phyloP scores from a whole-genome alignment of 2,329 filamentous ascomycete genomes.

The Pleoardoris graminearum region DNA sequence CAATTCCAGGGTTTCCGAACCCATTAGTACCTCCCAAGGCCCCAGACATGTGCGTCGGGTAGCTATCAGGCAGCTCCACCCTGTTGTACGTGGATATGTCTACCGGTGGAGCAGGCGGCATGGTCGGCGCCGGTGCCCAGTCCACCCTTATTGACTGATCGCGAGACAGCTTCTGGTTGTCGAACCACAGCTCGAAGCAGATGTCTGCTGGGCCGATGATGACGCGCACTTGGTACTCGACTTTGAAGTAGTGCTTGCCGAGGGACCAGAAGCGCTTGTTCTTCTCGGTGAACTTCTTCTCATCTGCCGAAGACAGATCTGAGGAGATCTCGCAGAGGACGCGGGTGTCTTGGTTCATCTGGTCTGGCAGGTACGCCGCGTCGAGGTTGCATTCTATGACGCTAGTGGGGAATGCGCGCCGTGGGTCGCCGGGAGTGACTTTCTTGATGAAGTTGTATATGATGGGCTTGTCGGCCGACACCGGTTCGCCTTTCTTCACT shows the following conservation, averaged over 20 bases:
- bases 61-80: constrained; percentile 22
- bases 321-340: constrained; percentile 44
- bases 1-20: not conserved
- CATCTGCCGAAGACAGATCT: constrained; percentile 36
- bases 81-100: constrained; percentile 18
- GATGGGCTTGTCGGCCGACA: constrained; percentile 39
- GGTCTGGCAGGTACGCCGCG: constrained; percentile 25
- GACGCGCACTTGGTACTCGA: constrained; percentile 45
- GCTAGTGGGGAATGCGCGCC: constrained; percentile 36
- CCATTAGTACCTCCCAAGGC: not conserved
- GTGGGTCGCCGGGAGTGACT: constrained; percentile 36
- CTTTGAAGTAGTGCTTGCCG: constrained; percentile 38
- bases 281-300: constrained; percentile 41
- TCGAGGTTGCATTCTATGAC: constrained; percentile 37
- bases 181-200: constrained; percentile 46
- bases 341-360: constrained; percentile 36
- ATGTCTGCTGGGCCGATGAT: constrained; percentile 46
- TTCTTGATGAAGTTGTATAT: constrained; percentile 41
- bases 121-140: constrained; percentile 29
- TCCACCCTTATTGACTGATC: constrained; percentile 44
- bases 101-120: constrained; percentile 11
- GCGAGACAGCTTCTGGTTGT: constrained; percentile 39
- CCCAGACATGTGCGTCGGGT: constrained; percentile 16
- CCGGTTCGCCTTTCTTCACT: constrained; percentile 42
- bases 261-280: constrained; percentile 44